Evolutionary conservation across 2,329 filamentous ascomycete species (phyloP), one percentile per base, ranked within the genome.

Genomic region (Aspergillus sp.): DNA sequence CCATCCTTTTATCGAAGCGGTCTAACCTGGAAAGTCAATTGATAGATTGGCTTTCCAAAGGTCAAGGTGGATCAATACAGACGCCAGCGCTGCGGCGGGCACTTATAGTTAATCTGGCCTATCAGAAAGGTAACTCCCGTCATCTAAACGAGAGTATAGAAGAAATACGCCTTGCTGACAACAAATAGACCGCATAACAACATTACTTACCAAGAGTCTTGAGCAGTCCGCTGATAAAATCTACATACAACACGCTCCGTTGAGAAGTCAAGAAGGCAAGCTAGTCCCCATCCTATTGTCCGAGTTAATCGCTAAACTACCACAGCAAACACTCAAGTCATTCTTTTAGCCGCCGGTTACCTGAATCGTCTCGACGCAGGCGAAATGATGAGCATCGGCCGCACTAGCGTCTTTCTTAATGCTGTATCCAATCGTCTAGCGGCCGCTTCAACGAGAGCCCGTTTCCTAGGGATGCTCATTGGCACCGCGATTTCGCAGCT

Each of bases 381-480:
- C 68, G 88, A 89, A 63, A 76, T 97, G 0, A 84, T 84, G 3
- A 83, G 90, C 63, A 80, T 93, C 34, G 84, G 91, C 56, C 88
- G 90, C 57, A 92, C 92, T 1, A 85, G 89, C 19, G 73, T 83
- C 1, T 96, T 96, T 71, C 82, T 97, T 53, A 89, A 86, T 64
- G 85, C 89, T 7, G 88, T 97, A 38, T 97, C 95, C 0, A 97
- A 96, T 73, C 87, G 93, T 25, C 85, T 99, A 7, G 87, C 88
- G 13, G 86, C 92, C 17, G 89, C 92, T 4, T 93, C 95, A 46
- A 81, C 82, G 7, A 85, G 89, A 66, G 89, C 91, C 17, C 87
- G 93, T 19, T 91, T 96, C 67, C 82, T 99, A 0, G 95, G 95
- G 0, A 96, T 99, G 87, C 83, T 91, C 2, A 88, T 97, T 34